Evolutionary conservation across 2,329 filamentous ascomycete genomes (phyloP).

Genomic region (Scedosporium aurantiacum): DNA sequence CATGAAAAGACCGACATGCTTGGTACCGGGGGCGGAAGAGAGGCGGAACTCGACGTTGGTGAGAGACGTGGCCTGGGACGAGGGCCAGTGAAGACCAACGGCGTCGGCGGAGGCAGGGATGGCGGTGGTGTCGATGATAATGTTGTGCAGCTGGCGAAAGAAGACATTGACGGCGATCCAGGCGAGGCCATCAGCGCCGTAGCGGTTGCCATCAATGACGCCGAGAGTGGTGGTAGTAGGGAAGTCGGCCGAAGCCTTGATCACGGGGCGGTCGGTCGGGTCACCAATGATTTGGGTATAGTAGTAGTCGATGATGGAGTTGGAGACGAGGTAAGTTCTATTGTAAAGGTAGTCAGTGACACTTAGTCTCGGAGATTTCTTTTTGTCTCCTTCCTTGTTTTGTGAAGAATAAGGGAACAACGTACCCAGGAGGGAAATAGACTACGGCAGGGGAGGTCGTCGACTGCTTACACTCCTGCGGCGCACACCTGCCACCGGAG

Average conservation of each 20-base stretch:
- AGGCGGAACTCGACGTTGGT: constrained; percentile 47
- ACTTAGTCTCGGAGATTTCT: neutral
- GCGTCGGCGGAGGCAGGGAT: constrained; percentile 33
- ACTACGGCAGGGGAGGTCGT: constrained; percentile 26
- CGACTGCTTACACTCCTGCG: constrained; percentile 13
- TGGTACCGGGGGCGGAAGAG: constrained; percentile 31
- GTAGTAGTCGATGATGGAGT: constrained; percentile 63
- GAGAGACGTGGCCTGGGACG: constrained; percentile 50
- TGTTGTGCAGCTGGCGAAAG: constrained; percentile 46
- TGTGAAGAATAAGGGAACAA: neutral
- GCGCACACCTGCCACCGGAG: constrained; percentile 31
- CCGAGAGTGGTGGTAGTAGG: constrained; percentile 23
- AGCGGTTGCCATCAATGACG: constrained; percentile 37
- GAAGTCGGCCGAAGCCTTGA: constrained; percentile 43
- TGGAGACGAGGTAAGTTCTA: constrained; percentile 57
- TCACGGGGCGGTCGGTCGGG: constrained; percentile 43
- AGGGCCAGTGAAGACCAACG: constrained; percentile 56
- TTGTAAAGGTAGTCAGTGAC: neutral
- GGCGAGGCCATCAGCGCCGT: constrained; percentile 28
- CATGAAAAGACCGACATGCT: constrained; percentile 49
- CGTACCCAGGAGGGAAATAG: constrained; percentile 26
- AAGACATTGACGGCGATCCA: constrained; percentile 49
- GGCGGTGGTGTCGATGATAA: constrained; percentile 42
- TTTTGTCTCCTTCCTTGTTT: too few relatives aligned
- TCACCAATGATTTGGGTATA: constrained; percentile 72